phyloP scores from a whole-genome alignment of 306 rosid genomes.

The barrel medic (Medicago truncatula) region MtrunA17r5.0-ANR NC_053044.1:28721001-28721500 shows the following conservation, averaged over 20 bases:
- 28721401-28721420: conserved; percentile 77
- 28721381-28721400: conserved; percentile 69
- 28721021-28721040: too few relatives aligned
- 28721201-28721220: conserved; percentile 75
- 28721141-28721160: background rate
- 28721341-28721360: conserved; percentile 52
- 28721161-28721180: conserved; percentile 38
- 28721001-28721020: too few relatives aligned
- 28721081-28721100: too few relatives aligned
- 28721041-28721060: too few relatives aligned
- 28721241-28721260: conserved; percentile 68
- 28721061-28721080: too few relatives aligned
- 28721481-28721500: conserved; percentile 71
- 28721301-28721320: background rate
- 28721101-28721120: too few relatives aligned
- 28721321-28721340: background rate
- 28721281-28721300: conserved; percentile 60
- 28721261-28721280: conserved; percentile 52
- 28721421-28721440: conserved; percentile 66
- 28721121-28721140: too few relatives aligned
- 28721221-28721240: conserved; percentile 76
- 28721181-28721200: conserved; percentile 76
- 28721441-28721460: conserved; percentile 62
- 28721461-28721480: conserved; percentile 16
- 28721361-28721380: conserved; percentile 52